Percentiles rank a stretch among this genome's conserved stretches.
Conservation (phyloP, 192 early-diverging fungal genomes). For the Podila clonocystis region DNA sequence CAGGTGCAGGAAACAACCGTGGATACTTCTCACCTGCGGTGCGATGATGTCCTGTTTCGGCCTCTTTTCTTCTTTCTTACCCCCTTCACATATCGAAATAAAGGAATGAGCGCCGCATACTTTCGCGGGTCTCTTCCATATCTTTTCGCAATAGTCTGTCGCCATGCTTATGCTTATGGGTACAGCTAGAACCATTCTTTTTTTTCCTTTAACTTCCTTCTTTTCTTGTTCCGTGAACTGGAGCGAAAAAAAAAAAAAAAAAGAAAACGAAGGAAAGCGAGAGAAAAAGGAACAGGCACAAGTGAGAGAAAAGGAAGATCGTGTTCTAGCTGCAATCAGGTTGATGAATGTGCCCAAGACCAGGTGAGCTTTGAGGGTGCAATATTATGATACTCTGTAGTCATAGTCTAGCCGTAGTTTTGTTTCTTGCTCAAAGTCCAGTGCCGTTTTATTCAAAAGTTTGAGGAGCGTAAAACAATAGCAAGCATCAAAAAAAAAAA, state of each 20-base stretch:
- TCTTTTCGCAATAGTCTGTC: neutral
- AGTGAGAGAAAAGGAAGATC: neutral
- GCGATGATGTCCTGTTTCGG: neutral
- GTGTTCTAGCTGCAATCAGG: neutral
- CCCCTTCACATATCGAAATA: neutral
- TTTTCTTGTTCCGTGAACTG: neutral
- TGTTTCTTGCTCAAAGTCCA: no score
- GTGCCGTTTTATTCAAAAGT: no score
- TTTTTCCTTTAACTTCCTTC: neutral
- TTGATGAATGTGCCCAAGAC: neutral
- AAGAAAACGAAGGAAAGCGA: no score
- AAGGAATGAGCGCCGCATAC: constrained; percentile 4
- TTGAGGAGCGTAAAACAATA: no score
- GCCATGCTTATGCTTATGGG: neutral
- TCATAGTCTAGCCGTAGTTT: no score
- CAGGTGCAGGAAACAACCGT: no score
- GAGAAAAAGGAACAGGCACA: neutral
- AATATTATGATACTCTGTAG: no score
- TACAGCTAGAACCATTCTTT: neutral
- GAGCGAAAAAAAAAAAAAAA: neutral
- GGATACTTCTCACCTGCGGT: neutral
- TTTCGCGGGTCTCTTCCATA: constrained; percentile 1
- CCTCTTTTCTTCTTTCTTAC: neutral
- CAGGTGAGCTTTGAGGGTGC: no score
- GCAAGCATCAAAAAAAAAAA: no score